Base-by-base conservation (phyloP, 805 yeast genomes). In the Ogataea methanolica region DNA sequence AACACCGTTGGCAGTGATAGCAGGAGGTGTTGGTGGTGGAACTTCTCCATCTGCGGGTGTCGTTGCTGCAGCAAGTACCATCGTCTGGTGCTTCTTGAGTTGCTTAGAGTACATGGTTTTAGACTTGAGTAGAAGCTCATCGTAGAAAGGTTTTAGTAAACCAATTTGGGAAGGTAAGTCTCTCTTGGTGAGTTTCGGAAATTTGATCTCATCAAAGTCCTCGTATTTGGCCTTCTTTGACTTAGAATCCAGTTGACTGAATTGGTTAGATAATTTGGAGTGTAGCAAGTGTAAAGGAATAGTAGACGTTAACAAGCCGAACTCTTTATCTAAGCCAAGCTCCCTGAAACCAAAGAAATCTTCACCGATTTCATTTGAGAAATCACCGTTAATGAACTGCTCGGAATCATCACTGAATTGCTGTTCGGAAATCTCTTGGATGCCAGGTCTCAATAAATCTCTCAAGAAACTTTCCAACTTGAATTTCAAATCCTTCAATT, bases 261-360 rank as follows among this genome's bases (percentile, higher is more conserved):
- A 74, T n/a, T 83, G 76, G 49, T 76, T 83, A 41, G 82, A 82
- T 42, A 87, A 73, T 49, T 85, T 75, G 8, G 95, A 82, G 56
- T 89, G 96, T 35, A 94, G 71, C 48, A 94, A 71, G 65, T 92
- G 96, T 39, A 95, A 72, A 2, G 99, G 99, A 26, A 94, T 89
- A 0, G 96, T 80, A 3, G 91, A 78, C 29, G 91, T 85, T 43
- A 90, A 68, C 62, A 92, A 71, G 11, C 92, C 91, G 63, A 89
- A 85, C 65, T 94, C 99, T 58, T 85, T 88, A 59, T 92, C 98
- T 45, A 94, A 70, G 0, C 99, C 99, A 42, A 94, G 72, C 55
- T 92, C 98, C 61, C 79, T 86, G 73, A 94, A 95, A 0, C 99
- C 99, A 70, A 95, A 95, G 75, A 91, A 94, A 68, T 94, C 99